Conservation (phyloP, 352 stramenopile species). For the Globisporangium middletonii region DNA sequence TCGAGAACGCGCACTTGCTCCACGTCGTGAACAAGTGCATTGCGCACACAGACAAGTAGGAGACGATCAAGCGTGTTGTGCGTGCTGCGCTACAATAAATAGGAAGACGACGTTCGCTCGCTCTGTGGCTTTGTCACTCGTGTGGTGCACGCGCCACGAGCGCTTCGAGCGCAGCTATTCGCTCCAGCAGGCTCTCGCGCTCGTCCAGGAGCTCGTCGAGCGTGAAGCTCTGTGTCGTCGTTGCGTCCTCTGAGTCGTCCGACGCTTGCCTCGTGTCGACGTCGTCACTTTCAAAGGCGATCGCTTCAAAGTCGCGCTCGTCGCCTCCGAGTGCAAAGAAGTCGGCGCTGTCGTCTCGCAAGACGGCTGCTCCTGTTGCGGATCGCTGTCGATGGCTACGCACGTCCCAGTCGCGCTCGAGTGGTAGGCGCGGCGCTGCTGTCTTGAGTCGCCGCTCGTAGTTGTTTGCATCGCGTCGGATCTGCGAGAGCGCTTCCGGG, state of each 20-base stretch:
- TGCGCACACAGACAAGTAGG: constrained; percentile 83
- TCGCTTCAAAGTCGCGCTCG: too few relatives aligned
- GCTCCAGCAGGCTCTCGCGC: constrained; percentile 25
- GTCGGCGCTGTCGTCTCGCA: too few relatives aligned
- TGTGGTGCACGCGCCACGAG: constrained; percentile 20
- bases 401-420: not conserved
- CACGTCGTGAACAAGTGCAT: constrained; percentile 97
- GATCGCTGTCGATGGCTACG: not conserved
- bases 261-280: not conserved
- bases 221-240: not conserved
- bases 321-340: too few relatives aligned
- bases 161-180: constrained; percentile 34
- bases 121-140: not conserved
- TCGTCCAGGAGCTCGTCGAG: constrained; percentile 29
- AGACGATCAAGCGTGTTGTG: not conserved
- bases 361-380: not conserved
- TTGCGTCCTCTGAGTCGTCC: not conserved
- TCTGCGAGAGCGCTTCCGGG: constrained; percentile 37
- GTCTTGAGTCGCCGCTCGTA: constrained; percentile 44
- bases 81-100: constrained; percentile 6
- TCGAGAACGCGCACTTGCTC: constrained; percentile 95
- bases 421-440: constrained; percentile 13
- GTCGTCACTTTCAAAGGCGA: not conserved
- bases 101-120: constrained; percentile 1
- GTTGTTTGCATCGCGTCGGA: constrained; percentile 32